phyloP scores from a whole-genome alignment of 768 basidiomycete species.

The Termitomyces sp. region DNA sequence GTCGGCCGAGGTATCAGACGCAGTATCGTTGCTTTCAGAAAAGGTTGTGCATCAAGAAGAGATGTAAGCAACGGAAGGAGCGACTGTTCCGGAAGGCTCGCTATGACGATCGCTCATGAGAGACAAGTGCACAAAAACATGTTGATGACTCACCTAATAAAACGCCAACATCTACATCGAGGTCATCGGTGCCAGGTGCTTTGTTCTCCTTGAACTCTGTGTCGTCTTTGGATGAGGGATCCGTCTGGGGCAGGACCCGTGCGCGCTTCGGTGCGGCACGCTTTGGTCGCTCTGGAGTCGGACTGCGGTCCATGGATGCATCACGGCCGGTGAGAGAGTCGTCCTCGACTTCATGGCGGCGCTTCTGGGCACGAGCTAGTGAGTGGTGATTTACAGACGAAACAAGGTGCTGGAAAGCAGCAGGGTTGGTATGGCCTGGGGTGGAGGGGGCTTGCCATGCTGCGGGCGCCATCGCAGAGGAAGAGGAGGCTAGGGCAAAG shows the following conservation, averaged over 20 bases:
- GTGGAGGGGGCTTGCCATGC: conserved; percentile 42
- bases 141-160: conserved; percentile 57
- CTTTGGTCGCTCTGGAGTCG: conserved; percentile 75
- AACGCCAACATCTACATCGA: conserved; percentile 75
- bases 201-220: conserved; percentile 45
- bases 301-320: conserved; percentile 79
- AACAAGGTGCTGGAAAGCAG: conserved; percentile 51
- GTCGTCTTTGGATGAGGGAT: conserved; percentile 32
- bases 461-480: conserved; percentile 31
- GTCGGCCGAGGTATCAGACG: conserved; percentile 84
- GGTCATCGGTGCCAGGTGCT: conserved; percentile 33
- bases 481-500: conserved; percentile 51
- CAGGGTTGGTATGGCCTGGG: conserved; percentile 43
- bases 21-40: conserved; percentile 64
- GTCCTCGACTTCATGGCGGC: conserved; percentile 67
- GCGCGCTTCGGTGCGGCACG: conserved; percentile 65
- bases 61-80: conserved; percentile 68
- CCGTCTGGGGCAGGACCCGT: conserved; percentile 32
- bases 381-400: conserved; percentile 41
- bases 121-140: not conserved
- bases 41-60: conserved; percentile 61
- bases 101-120: conserved; percentile 32
- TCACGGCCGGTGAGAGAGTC: conserved; percentile 42
- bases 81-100: conserved; percentile 73
- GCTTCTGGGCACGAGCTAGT: conserved; percentile 45